Evolutionary conservation across 139 green algal species (phyloP).

Genomic region (Coelastrella sp.): DNA sequence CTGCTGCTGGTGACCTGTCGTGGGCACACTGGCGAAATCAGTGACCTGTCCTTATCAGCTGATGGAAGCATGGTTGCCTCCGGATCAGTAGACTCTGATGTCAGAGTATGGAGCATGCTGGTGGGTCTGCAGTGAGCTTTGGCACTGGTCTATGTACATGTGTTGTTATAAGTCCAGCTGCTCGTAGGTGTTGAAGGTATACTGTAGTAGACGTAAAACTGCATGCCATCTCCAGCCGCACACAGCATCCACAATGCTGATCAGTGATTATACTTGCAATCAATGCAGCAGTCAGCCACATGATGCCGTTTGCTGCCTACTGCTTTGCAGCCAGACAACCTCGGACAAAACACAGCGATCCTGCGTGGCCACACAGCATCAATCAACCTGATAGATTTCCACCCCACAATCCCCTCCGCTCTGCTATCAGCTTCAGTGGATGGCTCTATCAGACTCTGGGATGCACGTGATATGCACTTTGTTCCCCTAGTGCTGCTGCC

Average conservation of each 20-base stretch:
- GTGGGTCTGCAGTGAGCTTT: background rate
- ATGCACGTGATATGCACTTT: slow-evolving; percentile 54
- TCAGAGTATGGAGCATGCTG: slow-evolving; percentile 80
- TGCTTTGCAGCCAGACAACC: slow-evolving; percentile 39
- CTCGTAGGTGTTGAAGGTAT: too few relatives aligned
- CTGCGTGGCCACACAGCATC: slow-evolving; percentile 72
- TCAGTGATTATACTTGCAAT: too few relatives aligned
- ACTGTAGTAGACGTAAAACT: too few relatives aligned
- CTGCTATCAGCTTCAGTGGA: slow-evolving; percentile 84
- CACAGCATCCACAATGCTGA: too few relatives aligned
- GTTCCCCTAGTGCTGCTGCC: slow-evolving; percentile 60
- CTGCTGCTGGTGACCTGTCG: slow-evolving; percentile 72
- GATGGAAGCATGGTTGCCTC: slow-evolving; percentile 74
- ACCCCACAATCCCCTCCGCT: slow-evolving; percentile 44
- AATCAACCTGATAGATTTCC: slow-evolving; percentile 80
- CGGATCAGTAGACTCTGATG: slow-evolving; percentile 64
- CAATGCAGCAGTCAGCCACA: too few relatives aligned
- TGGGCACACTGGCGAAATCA: slow-evolving; percentile 78
- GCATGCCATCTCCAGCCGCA: too few relatives aligned
- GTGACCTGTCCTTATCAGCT: slow-evolving; percentile 72
- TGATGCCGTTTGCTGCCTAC: background rate
- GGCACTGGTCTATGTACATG: too few relatives aligned
- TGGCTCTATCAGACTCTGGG: slow-evolving; percentile 83
- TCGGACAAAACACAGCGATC: slow-evolving; percentile 72
- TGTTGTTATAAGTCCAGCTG: too few relatives aligned